phyloP scores from a whole-genome alignment of 2,329 filamentous ascomycete genomes.

The Capronia americana region DNA sequence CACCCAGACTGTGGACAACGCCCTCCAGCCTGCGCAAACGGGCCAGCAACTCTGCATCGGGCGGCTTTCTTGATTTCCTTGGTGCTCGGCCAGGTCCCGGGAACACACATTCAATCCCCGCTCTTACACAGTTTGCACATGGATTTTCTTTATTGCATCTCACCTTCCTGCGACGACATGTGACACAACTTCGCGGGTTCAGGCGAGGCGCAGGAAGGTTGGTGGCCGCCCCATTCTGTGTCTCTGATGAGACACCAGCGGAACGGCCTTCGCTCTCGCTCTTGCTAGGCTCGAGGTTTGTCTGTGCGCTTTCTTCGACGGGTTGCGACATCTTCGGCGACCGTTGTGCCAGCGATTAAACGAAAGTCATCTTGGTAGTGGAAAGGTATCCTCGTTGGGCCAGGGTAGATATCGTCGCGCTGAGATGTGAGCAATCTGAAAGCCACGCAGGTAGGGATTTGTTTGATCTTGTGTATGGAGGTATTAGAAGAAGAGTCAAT shows the following conservation, averaged over 20 bases:
- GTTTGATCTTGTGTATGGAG: background rate
- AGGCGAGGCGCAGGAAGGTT: slow-evolving; percentile 33
- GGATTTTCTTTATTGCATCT: slow-evolving; percentile 56
- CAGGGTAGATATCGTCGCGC: background rate
- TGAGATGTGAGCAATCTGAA: background rate
- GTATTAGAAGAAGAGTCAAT: background rate
- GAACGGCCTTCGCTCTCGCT: background rate
- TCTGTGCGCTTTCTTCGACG: slow-evolving; percentile 7
- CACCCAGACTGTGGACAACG: slow-evolving; percentile 65
- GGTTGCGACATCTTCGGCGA: slow-evolving; percentile 16
- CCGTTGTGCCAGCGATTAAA: background rate
- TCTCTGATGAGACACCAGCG: background rate
- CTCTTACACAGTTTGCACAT: slow-evolving; percentile 56
- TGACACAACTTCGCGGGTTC: slow-evolving; percentile 54
- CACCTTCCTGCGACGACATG: slow-evolving; percentile 56
- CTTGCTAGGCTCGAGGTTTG: slow-evolving; percentile 1
- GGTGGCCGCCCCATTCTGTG: background rate
- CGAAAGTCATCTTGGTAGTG: background rate
- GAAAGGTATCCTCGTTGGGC: background rate
- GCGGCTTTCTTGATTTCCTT: slow-evolving; percentile 63
- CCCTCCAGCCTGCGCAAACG: slow-evolving; percentile 65
- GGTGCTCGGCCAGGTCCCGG: slow-evolving; percentile 67
- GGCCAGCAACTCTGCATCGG: slow-evolving; percentile 65
- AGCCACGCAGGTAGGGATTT: background rate
- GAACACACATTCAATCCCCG: slow-evolving; percentile 66